These are phyloP conservation scores for Schoenoplectus tabernaemontani DNA, from an alignment of 202 grass and related monocot genomes.

Conservation along the genomic window DNA sequence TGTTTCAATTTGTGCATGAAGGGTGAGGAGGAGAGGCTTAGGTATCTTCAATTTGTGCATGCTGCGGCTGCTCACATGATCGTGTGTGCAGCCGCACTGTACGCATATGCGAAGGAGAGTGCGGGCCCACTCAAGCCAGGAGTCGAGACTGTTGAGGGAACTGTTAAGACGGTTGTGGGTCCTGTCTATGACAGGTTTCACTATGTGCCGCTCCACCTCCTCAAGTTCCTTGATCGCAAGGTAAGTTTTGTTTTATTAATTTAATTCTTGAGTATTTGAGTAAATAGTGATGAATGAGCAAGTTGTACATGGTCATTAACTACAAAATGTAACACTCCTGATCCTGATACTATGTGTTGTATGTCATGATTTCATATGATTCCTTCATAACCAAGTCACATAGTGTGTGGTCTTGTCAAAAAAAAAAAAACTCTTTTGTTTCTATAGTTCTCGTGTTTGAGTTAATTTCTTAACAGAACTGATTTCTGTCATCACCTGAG, in stretches of 20 bases:
- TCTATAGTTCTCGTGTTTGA: no score
- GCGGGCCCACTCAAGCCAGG: slow-evolving; percentile 68
- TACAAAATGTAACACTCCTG: background rate
- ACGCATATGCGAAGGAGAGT: slow-evolving; percentile 72
- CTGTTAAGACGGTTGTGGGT: slow-evolving; percentile 79
- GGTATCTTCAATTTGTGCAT: slow-evolving; percentile 82
- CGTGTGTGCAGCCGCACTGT: slow-evolving; percentile 43
- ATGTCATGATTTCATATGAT: no score
- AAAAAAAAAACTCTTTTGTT: no score
- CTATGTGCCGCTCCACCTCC: slow-evolving; percentile 54
- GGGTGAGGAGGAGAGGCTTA: slow-evolving; percentile 62
- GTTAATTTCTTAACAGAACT: no score
- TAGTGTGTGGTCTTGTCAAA: no score
- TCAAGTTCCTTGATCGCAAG: slow-evolving; percentile 96
- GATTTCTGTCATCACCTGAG: no score
- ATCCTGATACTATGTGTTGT: background rate
- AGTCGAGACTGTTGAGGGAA: slow-evolving; percentile 87
- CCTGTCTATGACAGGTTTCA: slow-evolving; percentile 75
- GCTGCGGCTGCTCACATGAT: slow-evolving; percentile 58
- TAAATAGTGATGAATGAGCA: background rate
- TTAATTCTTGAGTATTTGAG: background rate
- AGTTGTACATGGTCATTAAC: no score
- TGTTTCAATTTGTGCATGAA: slow-evolving; percentile 19
- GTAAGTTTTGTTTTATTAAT: slow-evolving; percentile 21
- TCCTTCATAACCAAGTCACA: background rate